Evolutionary conservation across 257 asterid species (phyloP), one percentile per base, ranked within the genome.

Genomic region (Fraxinus pennsylvanica): DNA sequence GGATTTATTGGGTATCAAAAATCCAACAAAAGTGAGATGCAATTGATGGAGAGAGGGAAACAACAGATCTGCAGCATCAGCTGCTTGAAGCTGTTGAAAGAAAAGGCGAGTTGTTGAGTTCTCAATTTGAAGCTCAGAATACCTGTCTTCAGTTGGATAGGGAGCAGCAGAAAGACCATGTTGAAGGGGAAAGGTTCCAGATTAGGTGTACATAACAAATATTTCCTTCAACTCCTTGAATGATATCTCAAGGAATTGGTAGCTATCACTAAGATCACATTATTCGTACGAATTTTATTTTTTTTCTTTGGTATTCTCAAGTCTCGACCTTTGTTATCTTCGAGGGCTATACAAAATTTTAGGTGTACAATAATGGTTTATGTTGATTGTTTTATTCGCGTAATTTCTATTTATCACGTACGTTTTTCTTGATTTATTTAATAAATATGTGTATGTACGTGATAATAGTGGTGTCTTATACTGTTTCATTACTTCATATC

Each of bases 71-170:
- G 43, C 85, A 91, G 32, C 91, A 82, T 15, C 88, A 78, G 71
- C 50, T 94, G 75, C 68, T 90, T 9, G 84, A 86, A 79, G 90
- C 88, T n/a, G 76, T 95, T 27, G 99, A 95, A 76, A 93, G 83
- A 74, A 94, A 91, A 19, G 94, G 95, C 1, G 85, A 83, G 36
- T 25, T 91, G 70, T 74, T 94, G 82, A 90, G 89, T 81, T 80
- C 94, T 9, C 95, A 90, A 25, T 85, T 94, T 1, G 94, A 94
- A 78, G 85, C 94, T 68, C 96, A 90, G 73, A 91, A 87, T 83
- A 73, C 65, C 9, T 85, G 91, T 81, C 83, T 85, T 65, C 80
- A 85, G 80, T 78, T 88, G 87, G 97, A 91, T 19, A 80, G 92
- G 76, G 96, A 90, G 85, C 96, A 92, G 78, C 88, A 91, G 8